Base-by-base conservation (phyloP, 2,329 filamentous ascomycete genomes). In the Diaporthe helianthi region DNA sequence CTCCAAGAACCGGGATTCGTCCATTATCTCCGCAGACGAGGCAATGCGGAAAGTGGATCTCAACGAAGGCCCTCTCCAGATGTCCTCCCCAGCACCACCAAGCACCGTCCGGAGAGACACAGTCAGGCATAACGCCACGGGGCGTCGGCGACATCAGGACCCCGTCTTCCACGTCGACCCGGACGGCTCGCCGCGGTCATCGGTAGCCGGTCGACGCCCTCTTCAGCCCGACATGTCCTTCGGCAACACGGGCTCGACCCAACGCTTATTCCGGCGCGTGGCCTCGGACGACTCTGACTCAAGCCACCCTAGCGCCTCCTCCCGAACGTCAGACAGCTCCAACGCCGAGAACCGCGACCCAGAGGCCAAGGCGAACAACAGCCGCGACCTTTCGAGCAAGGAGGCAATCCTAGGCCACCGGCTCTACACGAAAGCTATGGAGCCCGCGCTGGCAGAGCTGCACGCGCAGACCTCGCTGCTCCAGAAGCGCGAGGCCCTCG, bases 221-320 rank as follows among this genome's bases (percentile, higher is more conserved):
- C 85, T 98, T 2, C 93, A 94, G 67, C 87, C 96, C 1, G 93
- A 98, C 76, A 90, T 97, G 84, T 97, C 92, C 7, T 98, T 97
- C 80, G 96, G 95, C 64, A 98, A 98, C 79, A 92, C 91, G 9
- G 93, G 93, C 1, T 98, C 95, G 1, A 97, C 94, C 19, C 93
- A 97, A 73, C 91, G 94, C 67, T 90, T 97, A 65, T 98, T 98
- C 83, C 92, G 93, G 72, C 89, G 95, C 29, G 93, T 97, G 0
- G 86, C 87, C 0, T 96, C 94, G 0, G 92, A 93, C 75, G 84
- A 85, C 74, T 89, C 84, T 26, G 82, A 79, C 7, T 80, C 81
- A 1, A 80, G 81, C 6, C 81, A 82, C 36, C 69, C 69, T 5
- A 61, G 79, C 2, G 78, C 77, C 33, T 75, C 78, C 15, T 76